Percentiles rank a stretch among this genome's conserved stretches.
phyloP scores from a whole-genome alignment of 1,284 basidiomycete genomes.

The Moesziomyces parantarcticus region DNA sequence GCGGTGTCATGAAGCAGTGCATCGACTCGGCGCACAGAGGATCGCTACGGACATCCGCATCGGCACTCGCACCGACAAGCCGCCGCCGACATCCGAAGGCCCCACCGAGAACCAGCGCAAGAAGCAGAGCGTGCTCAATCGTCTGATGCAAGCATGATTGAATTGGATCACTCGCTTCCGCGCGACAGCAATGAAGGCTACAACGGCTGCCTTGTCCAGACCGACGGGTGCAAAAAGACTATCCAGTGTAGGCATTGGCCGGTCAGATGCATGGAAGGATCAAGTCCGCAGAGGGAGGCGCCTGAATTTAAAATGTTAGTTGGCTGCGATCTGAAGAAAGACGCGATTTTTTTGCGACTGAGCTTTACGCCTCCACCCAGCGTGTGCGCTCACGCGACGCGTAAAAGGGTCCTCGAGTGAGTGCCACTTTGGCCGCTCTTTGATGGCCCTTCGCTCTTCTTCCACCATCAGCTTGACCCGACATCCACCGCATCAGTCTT shows the following conservation, averaged over 20 bases:
- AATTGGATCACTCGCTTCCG: too few species aligned
- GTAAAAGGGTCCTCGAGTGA: constrained; percentile 24
- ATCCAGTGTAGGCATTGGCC: too few species aligned
- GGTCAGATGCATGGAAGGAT: too few species aligned
- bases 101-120: constrained; percentile 64
- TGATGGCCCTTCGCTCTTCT: not conserved
- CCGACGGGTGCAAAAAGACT: too few species aligned
- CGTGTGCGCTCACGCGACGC: constrained; percentile 25
- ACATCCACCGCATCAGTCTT: not conserved
- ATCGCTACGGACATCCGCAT: constrained; percentile 67
- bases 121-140: constrained; percentile 61
- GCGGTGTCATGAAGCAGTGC: constrained; percentile 64
- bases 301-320: too few species aligned
- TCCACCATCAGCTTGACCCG: constrained; percentile 1
- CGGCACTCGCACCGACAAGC: constrained; percentile 63
- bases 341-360: too few species aligned
- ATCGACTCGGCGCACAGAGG: constrained; percentile 61
- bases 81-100: constrained; percentile 31
- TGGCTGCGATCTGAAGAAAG: too few species aligned
- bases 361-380: constrained; percentile 12
- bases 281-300: too few species aligned
- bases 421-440: constrained; percentile 24
- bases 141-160: constrained; percentile 29
- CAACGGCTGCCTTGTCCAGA: too few species aligned
- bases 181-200: too few species aligned